Percentiles rank a stretch among this genome's conserved stretches.
phyloP scores from a whole-genome alignment of 352 stramenopile genomes.

The Stramenopiles sp. region DNA sequence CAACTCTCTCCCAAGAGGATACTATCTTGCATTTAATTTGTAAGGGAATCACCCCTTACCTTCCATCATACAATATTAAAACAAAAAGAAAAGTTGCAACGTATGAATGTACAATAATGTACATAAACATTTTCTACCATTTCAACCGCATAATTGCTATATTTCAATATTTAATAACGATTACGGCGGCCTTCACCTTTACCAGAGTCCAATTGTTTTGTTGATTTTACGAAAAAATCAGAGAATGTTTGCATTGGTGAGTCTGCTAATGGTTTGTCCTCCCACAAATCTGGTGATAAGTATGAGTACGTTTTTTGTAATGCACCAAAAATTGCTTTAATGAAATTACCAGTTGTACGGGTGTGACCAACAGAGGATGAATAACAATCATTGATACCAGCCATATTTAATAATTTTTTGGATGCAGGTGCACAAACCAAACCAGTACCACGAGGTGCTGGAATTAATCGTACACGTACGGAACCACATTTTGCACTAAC shows the following conservation, averaged over 20 bases:
- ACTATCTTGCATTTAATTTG: too few relatives aligned
- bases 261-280: slow-evolving; percentile 68
- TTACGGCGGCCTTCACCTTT: not conserved
- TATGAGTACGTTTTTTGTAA: slow-evolving; percentile 93
- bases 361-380: slow-evolving; percentile 87
- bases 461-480: slow-evolving; percentile 94
- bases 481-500: slow-evolving; percentile 98
- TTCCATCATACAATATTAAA: too few relatives aligned
- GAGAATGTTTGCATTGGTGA: slow-evolving; percentile 97
- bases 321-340: slow-evolving; percentile 97
- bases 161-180: not conserved
- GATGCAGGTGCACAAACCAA: slow-evolving; percentile 88
- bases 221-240: slow-evolving; percentile 73
- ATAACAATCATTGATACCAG: slow-evolving; percentile 94
- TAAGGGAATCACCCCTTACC: too few relatives aligned
- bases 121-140: too few relatives aligned
- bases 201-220: not conserved
- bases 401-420: slow-evolving; percentile 97
- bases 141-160: too few relatives aligned
- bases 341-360: slow-evolving; percentile 98
- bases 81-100: too few relatives aligned
- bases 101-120: too few relatives aligned
- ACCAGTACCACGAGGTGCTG: slow-evolving; percentile 94
- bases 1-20: too few relatives aligned
- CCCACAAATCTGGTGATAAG: slow-evolving; percentile 95